Evolutionary conservation across 345 rosid species (phyloP).

Genomic region (Camelina laxa): DNA sequence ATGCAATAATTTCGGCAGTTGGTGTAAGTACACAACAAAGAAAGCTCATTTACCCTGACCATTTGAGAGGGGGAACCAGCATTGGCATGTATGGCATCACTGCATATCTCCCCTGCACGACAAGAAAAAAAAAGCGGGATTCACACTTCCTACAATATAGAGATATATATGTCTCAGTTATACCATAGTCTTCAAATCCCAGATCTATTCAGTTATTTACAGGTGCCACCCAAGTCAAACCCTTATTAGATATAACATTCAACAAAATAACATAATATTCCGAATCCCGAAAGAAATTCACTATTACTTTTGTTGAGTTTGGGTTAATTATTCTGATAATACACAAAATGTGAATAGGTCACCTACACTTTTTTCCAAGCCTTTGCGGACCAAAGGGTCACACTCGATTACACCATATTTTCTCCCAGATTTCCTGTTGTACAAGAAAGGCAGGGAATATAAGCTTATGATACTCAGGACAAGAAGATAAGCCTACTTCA

Average conservation of each 20-base stretch:
- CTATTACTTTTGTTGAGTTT: not conserved
- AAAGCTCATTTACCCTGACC: constrained; percentile 76
- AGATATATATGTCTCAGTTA: constrained; percentile 12
- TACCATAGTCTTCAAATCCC: constrained; percentile 18
- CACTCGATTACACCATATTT: constrained; percentile 86
- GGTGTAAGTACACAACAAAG: constrained; percentile 26
- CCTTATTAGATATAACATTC: constrained; percentile 18
- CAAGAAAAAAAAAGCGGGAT: constrained; percentile 33
- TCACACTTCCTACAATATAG: constrained; percentile 25
- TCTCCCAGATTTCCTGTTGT: constrained; percentile 63
- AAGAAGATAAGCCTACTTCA: constrained; percentile 27
- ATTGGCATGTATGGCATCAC: constrained; percentile 99
- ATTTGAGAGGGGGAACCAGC: constrained; percentile 94
- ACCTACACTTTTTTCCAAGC: constrained; percentile 89
- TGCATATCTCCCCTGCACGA: constrained; percentile 86
- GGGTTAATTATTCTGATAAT: constrained; percentile 15
- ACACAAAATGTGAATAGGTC: constrained; percentile 28
- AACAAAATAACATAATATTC: constrained; percentile 23
- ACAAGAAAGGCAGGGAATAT: constrained; percentile 25
- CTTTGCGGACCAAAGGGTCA: constrained; percentile 82
- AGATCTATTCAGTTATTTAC: constrained; percentile 10
- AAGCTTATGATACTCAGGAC: constrained; percentile 23
- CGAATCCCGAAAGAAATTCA: constrained; percentile 1
- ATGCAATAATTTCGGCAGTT: constrained; percentile 28
- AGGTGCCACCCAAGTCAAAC: constrained; percentile 7